Evolutionary conservation across 768 basidiomycete species (phyloP).

Genomic region (Botryobasidium botryosum): DNA sequence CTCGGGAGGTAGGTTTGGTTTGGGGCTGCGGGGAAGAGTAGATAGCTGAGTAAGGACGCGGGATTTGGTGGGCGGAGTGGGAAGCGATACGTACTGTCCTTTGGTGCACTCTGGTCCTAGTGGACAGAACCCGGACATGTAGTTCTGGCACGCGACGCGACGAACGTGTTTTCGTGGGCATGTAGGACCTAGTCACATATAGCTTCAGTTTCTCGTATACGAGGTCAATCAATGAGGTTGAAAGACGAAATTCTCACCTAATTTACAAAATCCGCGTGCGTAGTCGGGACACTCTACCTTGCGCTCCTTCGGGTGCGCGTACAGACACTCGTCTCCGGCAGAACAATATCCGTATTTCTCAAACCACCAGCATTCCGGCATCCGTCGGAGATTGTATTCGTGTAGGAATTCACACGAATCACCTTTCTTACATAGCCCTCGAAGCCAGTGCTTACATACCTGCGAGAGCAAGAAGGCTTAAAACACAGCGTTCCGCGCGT

Average conservation of each 20-base stretch:
- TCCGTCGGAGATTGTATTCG: conserved; percentile 92
- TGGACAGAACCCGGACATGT: conserved; percentile 87
- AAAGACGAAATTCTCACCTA: conserved; percentile 44
- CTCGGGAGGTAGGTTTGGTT: conserved; percentile 49
- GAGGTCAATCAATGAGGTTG: background rate
- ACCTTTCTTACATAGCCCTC: conserved; percentile 96
- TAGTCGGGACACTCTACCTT: conserved; percentile 91
- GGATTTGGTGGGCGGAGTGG: conserved; percentile 10
- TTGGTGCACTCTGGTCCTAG: conserved; percentile 72
- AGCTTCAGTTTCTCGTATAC: background rate
- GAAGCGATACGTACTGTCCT: conserved; percentile 54
- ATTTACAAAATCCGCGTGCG: conserved; percentile 84
- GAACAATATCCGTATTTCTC: conserved; percentile 96
- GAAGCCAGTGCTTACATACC: conserved; percentile 97
- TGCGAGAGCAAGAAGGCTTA: conserved; percentile 40
- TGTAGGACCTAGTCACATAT: conserved; percentile 39
- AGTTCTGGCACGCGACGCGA: conserved; percentile 76
- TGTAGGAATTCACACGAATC: conserved; percentile 97
- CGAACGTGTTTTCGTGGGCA: conserved; percentile 90
- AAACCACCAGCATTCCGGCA: conserved; percentile 99
- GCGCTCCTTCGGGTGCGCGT: conserved; percentile 86
- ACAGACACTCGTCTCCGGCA: conserved; percentile 92
- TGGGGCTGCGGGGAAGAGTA: conserved; percentile 37
- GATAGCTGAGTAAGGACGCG: conserved; percentile 10
- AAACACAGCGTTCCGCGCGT: background rate